These are phyloP conservation scores for Fennellomyces sp. DNA, from an alignment of 371 early-diverging fungal species.

Conservation along the genomic window DNA sequence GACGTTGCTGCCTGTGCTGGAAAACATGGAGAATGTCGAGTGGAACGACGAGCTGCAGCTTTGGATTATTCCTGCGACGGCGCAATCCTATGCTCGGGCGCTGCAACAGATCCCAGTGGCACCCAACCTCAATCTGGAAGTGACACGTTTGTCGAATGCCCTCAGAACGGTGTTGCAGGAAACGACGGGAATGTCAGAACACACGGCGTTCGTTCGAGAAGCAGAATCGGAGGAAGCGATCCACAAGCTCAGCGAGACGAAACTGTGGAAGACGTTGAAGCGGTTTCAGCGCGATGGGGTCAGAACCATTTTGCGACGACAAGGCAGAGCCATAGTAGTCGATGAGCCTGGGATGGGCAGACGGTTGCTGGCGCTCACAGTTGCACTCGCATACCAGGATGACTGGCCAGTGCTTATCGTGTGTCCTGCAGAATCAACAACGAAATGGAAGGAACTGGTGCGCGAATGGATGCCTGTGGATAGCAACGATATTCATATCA, in stretches of 20 bases:
- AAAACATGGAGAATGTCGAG: slow-evolving; percentile 10
- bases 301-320: slow-evolving; percentile 33
- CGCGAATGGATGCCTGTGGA: slow-evolving; percentile 43
- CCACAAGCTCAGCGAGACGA: background rate
- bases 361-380: slow-evolving; percentile 86
- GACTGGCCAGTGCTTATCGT: slow-evolving; percentile 70
- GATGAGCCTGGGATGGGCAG: slow-evolving; percentile 97
- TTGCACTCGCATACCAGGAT: slow-evolving; percentile 49
- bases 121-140: slow-evolving; percentile 17
- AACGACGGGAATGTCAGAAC: background rate
- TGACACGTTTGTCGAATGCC: slow-evolving; percentile 17
- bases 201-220: slow-evolving; percentile 9
- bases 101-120: slow-evolving; percentile 1
- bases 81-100: slow-evolving; percentile 21
- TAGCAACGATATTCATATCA: slow-evolving; percentile 33
- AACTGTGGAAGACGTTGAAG: slow-evolving; percentile 30
- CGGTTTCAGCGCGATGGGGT: slow-evolving; percentile 61
- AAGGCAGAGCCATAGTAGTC: slow-evolving; percentile 76
- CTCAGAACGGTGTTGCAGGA: background rate
- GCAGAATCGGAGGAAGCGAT: slow-evolving; percentile 19
- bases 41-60: slow-evolving; percentile 15
- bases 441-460: slow-evolving; percentile 26
- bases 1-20: slow-evolving; percentile 27
- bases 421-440: slow-evolving; percentile 59
- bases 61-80: slow-evolving; percentile 31